Percentiles rank a stretch among this genome's conserved stretches.
Evolutionary conservation across 805 yeast species (phyloP).

Genomic region (Zygoascus tannicola): DNA sequence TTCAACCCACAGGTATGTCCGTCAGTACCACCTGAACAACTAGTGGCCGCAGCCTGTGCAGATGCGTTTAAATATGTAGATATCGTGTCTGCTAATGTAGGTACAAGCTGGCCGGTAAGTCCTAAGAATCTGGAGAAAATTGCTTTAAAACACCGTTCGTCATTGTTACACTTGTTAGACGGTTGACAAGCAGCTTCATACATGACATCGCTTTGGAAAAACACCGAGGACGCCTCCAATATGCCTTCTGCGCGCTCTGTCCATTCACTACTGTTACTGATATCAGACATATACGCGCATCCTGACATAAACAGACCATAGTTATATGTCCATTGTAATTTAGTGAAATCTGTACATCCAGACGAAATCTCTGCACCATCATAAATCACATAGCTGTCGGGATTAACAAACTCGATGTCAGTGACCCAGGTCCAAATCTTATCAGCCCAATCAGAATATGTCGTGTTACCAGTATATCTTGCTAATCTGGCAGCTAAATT

Average conservation of each 20-base stretch:
- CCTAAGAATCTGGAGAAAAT: conserved; percentile 69
- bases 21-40: conserved; percentile 83
- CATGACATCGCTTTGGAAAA: conserved; percentile 38
- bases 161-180: conserved; percentile 57
- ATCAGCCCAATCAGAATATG: conserved; percentile 69
- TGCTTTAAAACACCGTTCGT: conserved; percentile 90
- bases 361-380: conserved; percentile 33
- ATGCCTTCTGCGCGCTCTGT: conserved; percentile 46
- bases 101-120: conserved; percentile 61
- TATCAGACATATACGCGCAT: conserved; percentile 68
- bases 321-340: conserved; percentile 77
- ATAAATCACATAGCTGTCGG: conserved; percentile 32
- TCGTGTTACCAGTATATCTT: conserved; percentile 64
- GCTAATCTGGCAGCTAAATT: conserved; percentile 82
- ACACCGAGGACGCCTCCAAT: conserved; percentile 36
- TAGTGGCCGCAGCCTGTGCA: conserved; percentile 64
- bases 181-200: conserved; percentile 82
- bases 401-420: conserved; percentile 40
- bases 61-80: conserved; percentile 39
- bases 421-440: conserved; percentile 74
- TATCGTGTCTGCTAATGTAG: conserved; percentile 34
- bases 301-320: conserved; percentile 75
- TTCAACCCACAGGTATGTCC: conserved; percentile 81
- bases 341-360: conserved; percentile 54
- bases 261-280: conserved; percentile 63